These are phyloP conservation scores for Arthrobotrys sinensis DNA, from an alignment of 2,329 filamentous ascomycete species.

Conservation along the genomic window DNA sequence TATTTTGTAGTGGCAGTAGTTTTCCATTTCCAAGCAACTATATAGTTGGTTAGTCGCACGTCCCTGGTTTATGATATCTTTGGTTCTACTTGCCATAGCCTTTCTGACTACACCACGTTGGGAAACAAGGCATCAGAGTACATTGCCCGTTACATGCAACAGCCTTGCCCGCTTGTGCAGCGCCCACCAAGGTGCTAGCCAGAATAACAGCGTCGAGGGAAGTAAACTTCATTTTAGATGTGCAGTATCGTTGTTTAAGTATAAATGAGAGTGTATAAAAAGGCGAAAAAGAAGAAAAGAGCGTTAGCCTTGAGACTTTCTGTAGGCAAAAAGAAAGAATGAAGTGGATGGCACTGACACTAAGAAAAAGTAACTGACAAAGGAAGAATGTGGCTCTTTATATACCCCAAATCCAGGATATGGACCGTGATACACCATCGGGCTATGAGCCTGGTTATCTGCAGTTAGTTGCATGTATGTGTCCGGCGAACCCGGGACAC, in stretches of 20 bases:
- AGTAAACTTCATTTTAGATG: conserved; percentile 42
- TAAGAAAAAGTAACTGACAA: not conserved
- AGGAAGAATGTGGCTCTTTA: not conserved
- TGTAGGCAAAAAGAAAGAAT: not conserved
- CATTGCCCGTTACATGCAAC: conserved; percentile 28
- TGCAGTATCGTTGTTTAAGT: not conserved
- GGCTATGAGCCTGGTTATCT: not conserved
- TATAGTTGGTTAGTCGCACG: not conserved
- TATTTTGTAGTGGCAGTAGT: conserved; percentile 3
- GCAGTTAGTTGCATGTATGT: not conserved
- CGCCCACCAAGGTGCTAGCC: conserved; percentile 21
- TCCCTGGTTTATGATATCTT: not conserved
- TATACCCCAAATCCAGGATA: not conserved
- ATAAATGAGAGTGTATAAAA: conserved; percentile 1
- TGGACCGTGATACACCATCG: not conserved
- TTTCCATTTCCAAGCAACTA: conserved; percentile 4
- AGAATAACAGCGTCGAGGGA: conserved; percentile 3
- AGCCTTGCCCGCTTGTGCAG: conserved; percentile 16
- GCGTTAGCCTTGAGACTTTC: not conserved
- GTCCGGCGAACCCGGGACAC: not conserved
- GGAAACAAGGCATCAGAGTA: conserved; percentile 43
- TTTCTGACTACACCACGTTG: conserved; percentile 29
- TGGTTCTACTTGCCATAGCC: conserved; percentile 22
- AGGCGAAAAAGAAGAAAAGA: not conserved
- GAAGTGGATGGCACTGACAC: not conserved